These are phyloP conservation scores for Auricularia sp. DNA, from an alignment of 768 basidiomycete genomes.

Conservation along the genomic window DNA sequence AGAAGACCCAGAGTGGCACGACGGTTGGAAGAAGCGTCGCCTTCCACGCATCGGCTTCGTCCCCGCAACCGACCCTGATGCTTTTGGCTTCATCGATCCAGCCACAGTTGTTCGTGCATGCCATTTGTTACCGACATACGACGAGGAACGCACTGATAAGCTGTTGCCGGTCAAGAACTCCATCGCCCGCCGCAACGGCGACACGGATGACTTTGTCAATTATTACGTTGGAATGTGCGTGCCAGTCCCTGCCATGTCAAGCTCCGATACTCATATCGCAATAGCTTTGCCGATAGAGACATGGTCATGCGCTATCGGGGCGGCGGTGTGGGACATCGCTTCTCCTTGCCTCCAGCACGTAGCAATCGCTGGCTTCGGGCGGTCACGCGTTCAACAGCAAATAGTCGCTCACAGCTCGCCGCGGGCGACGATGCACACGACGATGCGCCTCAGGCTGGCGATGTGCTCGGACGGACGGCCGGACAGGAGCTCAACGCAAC, in stretches of 20 bases:
- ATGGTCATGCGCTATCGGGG: neutral
- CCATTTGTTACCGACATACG: slow-evolving; percentile 7
- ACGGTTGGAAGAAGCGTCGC: neutral
- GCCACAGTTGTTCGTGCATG: slow-evolving; percentile 2
- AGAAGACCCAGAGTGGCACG: neutral
- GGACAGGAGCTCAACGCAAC: no score
- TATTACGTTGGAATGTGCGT: neutral
- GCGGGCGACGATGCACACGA: neutral
- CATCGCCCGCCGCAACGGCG: neutral
- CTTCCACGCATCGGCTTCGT: slow-evolving; percentile 5
- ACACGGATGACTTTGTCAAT: neutral
- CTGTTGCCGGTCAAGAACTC: neutral
- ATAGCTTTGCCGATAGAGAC: neutral
- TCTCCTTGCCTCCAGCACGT: neutral
- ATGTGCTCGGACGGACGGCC: neutral
- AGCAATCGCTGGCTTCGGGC: neutral
- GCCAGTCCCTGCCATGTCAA: neutral
- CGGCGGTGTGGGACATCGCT: neutral
- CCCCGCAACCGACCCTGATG: neutral
- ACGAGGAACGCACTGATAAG: neutral
- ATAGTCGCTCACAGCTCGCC: neutral
- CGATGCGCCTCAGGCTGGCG: neutral
- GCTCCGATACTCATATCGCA: neutral
- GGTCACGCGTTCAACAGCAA: neutral
- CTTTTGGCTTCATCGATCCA: slow-evolving; percentile 8